These are phyloP conservation scores for Selaginella tamariscina DNA, from an alignment of 75 land plant genomes.

Conservation along the genomic window DNA sequence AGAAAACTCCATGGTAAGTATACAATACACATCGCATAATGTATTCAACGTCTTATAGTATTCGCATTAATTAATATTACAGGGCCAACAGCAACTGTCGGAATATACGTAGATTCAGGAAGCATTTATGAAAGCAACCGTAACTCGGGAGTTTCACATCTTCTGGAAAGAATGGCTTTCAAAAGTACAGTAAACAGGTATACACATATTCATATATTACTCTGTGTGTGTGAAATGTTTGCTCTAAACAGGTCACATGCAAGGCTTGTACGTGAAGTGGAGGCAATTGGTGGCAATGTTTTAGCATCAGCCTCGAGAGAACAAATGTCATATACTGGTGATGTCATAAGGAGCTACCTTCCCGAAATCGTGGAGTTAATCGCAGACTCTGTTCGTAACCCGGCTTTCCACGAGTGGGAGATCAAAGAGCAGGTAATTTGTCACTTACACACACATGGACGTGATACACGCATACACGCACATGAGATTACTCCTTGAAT, in stretches of 20 bases:
- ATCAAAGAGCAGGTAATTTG: conserved; percentile 65
- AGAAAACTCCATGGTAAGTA: conserved; percentile 23
- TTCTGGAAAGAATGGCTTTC: conserved; percentile 89
- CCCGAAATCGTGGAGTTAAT: conserved; percentile 93
- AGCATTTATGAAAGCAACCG: conserved; percentile 61
- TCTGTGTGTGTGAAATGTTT: no score
- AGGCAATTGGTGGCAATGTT: conserved; percentile 87
- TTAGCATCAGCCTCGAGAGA: conserved; percentile 73
- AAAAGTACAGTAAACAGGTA: conserved; percentile 64
- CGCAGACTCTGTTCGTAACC: conserved; percentile 72
- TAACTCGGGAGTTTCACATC: conserved; percentile 52
- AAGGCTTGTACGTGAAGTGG: conserved; percentile 74
- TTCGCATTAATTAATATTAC: no score
- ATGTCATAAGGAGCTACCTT: conserved; percentile 66
- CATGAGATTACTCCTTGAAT: no score
- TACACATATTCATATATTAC: no score
- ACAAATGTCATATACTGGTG: conserved; percentile 80
- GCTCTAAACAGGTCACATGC: conserved; percentile 76
- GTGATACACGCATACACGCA: no score
- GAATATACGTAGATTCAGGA: conserved; percentile 73
- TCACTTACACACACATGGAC: no score
- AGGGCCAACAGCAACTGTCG: conserved; percentile 64
- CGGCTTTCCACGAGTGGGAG: conserved; percentile 87
- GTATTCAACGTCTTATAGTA: no score
- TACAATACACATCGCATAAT: no score